Evolutionary conservation across 768 basidiomycete species (phyloP), one percentile per base, ranked within the genome.

Genomic region (Podaxis mareebaensis): DNA sequence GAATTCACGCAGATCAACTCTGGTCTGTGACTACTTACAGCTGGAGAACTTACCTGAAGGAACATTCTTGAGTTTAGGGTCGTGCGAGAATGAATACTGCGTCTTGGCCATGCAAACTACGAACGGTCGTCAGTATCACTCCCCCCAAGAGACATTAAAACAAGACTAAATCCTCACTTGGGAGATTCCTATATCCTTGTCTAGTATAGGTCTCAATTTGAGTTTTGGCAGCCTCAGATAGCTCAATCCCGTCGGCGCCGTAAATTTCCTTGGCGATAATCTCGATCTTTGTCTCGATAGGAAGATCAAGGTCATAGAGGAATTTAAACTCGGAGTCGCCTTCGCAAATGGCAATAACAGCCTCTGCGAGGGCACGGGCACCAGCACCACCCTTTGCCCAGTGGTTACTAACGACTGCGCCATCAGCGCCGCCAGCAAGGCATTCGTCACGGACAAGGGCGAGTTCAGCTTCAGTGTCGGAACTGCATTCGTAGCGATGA

Each of bases 31-130:
- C 42, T 10, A 44, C 48, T 12, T 61, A 24, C 46, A 44, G 53
- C 51, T 33, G 26, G 13, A 10, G 20, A 20, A 68, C 79, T 63
- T 66, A 85, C 89, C 91, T 55, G 87, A 86, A 1, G 97, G 95
- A 0, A 91, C 95, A 67, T 90, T 89, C 80, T 98, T 98, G 65
- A 92, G 82, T 67, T 88, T 88, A 6, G 95, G 90, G 70, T 99
- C 91, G 72, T 96, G 95, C 26, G 95, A 96, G 80, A 99, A 95
- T 20, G 95, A 97, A 69, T 98, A 94, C 66, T 97, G 96, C 4
- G 96, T 99, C 83, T 97, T 96, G 54, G 94, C 95, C 93, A 96
- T 93, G 78, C 94, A 96, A 73, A 96, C 95, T 90, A 67, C 59
- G 54, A 71, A 65, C 53, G 67, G 53, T 65, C 2, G 70, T 59